phyloP scores from a whole-genome alignment of 805 yeast genomes.

The Kuraishia capsulata region DNA sequence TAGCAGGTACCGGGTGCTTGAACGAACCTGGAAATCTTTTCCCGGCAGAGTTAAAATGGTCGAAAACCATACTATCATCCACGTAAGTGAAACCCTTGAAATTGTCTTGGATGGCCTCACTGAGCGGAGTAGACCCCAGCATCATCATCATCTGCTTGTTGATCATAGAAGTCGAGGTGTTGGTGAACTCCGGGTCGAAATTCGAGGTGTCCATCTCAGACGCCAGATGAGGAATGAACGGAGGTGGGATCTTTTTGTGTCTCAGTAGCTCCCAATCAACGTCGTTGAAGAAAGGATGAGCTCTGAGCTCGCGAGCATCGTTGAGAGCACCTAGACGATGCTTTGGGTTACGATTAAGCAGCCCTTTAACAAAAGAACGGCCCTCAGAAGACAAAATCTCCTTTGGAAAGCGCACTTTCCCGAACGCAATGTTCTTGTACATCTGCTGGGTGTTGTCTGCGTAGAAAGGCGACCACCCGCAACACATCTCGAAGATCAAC shows the following conservation, averaged over 20 bases:
- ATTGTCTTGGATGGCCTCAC: slow-evolving; percentile 93
- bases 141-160: slow-evolving; percentile 56
- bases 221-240: slow-evolving; percentile 87
- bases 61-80: slow-evolving; percentile 88
- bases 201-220: slow-evolving; percentile 93
- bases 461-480: slow-evolving; percentile 99
- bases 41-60: slow-evolving; percentile 40
- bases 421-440: slow-evolving; percentile 98
- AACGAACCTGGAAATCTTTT: not conserved
- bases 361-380: slow-evolving; percentile 89
- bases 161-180: slow-evolving; percentile 77
- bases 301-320: slow-evolving; percentile 88
- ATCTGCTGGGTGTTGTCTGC: slow-evolving; percentile 97
- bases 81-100: slow-evolving; percentile 96
- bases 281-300: slow-evolving; percentile 86
- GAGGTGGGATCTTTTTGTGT: slow-evolving; percentile 85
- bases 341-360: slow-evolving; percentile 89
- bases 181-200: slow-evolving; percentile 96
- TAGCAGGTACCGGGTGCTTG: not conserved
- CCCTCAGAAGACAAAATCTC: slow-evolving; percentile 92
- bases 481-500: slow-evolving; percentile 95
- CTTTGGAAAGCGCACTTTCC: slow-evolving; percentile 94
- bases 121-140: slow-evolving; percentile 69
- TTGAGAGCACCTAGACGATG: slow-evolving; percentile 87
- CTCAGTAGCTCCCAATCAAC: slow-evolving; percentile 80